Evolutionary conservation across 2,329 filamentous ascomycete genomes (phyloP), one percentile per base, ranked within the genome.

Genomic region (Pseudopyrenochaeta lycopersici): DNA sequence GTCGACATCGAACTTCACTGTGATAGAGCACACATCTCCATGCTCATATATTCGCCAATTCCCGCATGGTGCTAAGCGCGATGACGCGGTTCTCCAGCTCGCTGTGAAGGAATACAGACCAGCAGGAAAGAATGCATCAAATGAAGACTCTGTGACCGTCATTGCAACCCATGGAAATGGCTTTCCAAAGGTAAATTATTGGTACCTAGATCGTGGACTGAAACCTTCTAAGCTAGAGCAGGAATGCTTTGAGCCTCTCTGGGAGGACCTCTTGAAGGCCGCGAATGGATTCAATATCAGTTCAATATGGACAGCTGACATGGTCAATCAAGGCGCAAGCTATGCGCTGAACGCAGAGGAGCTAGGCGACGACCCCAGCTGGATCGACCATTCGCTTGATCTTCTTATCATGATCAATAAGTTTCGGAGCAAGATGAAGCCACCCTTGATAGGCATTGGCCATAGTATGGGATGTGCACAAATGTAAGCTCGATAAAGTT

Each of bases 161-260:
- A 63, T 67, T 43, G 57, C 61, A 18, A 47, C 55, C 10, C 58
- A 62, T 60, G 62, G 31, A 17, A 62, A 60, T 52, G 61, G 57
- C 10, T 59, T 67, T 42, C 52, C 57, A 5, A 64, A 64, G 44
- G 64, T 60, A 60, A 20, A 4, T 1, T 7, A 32, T 27, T 6
- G 7, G 3, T 15, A 35, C 11, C 6, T 14, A 38, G 36, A 15
- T 27, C 5, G 38, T 3, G 10, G 18, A 7, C 15, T 11, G 3
- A 17, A 10, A 21, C 20, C 15, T 7, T 33, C 36, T 55, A 23
- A 51, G 12, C 10, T 23, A 11, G 2, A 41, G 20, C 15, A 63
- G 60, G 62, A 63, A 57, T 54, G 48, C 39, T 67, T 63, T 30
- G 62, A 63, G 45, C 49, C 64, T 10, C 36, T 66, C 1, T 67